Conservation (phyloP, 495 filamentous ascomycete genomes). For the Neurospora discreta region DNA sequence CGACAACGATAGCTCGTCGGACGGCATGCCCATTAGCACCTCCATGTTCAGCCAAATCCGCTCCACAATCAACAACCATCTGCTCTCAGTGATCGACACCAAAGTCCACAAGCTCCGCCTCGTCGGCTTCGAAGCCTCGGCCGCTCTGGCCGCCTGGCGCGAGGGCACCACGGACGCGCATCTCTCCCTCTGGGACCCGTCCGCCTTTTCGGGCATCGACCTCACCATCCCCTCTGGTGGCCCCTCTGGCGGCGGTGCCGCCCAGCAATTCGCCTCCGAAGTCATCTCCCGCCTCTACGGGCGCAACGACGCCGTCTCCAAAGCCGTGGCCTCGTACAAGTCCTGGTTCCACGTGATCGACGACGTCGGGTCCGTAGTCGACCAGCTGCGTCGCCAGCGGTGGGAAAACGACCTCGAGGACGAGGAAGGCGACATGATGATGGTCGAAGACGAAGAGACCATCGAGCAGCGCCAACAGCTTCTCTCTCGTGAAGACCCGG, state of each 20-base stretch:
- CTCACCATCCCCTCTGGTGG: conserved; percentile 11
- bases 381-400: conserved; percentile 51
- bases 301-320: conserved; percentile 51
- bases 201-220: conserved; percentile 32
- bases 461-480: conserved; percentile 52
- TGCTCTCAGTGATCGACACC: conserved; percentile 45
- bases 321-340: conserved; percentile 48
- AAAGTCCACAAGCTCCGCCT: conserved; percentile 46
- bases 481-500: conserved; percentile 64
- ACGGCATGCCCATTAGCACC: conserved; percentile 10
- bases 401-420: conserved; percentile 79
- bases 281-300: conserved; percentile 46
- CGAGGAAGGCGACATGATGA: neutral
- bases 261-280: conserved; percentile 32
- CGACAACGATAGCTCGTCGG: too few species aligned
- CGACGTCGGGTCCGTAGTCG: conserved; percentile 47
- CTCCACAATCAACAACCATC: conserved; percentile 51
- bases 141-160: conserved; percentile 42
- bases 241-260: conserved; percentile 16
- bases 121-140: conserved; percentile 47
- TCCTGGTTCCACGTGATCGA: conserved; percentile 57
- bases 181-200: conserved; percentile 50
- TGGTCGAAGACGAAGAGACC: conserved; percentile 40
- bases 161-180: conserved; percentile 33
- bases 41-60: conserved; percentile 59